Conservation (phyloP, 306 rosid genomes). For the apple (Malus domestica) region DNA sequence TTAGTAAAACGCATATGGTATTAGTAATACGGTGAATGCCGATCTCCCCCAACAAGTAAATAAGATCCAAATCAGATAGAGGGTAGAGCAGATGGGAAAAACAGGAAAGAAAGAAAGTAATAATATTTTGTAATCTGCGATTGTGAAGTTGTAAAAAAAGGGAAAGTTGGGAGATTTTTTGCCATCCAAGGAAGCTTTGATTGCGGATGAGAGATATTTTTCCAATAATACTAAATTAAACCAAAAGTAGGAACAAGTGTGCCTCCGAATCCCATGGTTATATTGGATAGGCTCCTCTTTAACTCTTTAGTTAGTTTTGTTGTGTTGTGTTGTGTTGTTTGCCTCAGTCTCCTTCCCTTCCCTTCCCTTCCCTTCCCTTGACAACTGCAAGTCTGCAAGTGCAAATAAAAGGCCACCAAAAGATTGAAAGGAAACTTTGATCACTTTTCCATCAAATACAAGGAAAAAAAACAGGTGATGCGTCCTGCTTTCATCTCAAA, state of each 20-base stretch:
- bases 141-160: neutral
- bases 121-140: neutral
- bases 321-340: neutral
- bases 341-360: neutral
- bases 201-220: neutral
- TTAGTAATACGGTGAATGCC: neutral
- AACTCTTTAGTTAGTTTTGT: neutral
- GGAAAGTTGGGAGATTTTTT: neutral
- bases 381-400: neutral
- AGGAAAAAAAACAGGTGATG: slow-evolving; percentile 13
- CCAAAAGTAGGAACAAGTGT: neutral
- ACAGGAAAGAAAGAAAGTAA: neutral
- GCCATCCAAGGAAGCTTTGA: neutral
- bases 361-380: too few species aligned
- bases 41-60: neutral
- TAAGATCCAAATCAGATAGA: neutral
- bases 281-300: neutral
- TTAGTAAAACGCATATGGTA: neutral
- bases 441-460: neutral
- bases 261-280: neutral
- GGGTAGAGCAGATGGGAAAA: neutral
- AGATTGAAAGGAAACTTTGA: slow-evolving; percentile 1
- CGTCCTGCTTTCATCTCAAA: neutral
- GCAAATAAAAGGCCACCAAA: neutral
- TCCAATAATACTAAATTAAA: neutral